These are phyloP conservation scores for Coniochaeta sp. DNA, from an alignment of 2,329 filamentous ascomycete species.

Conservation along the genomic window DNA sequence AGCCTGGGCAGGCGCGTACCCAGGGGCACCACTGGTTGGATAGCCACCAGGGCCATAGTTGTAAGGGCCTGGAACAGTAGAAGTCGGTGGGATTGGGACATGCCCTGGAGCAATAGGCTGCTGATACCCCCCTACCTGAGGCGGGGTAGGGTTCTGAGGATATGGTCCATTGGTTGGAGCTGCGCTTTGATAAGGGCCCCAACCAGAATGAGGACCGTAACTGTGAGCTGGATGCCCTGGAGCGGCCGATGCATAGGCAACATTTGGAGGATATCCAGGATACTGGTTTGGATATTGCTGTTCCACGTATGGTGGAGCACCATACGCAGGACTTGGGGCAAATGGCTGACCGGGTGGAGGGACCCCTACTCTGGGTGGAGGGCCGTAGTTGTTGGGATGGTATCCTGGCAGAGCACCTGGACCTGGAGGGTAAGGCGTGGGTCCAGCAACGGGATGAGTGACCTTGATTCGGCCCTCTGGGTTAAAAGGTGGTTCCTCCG, in stretches of 20 bases:
- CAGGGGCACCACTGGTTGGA: slow-evolving; percentile 13
- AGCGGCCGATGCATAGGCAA: neutral
- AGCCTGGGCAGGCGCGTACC: slow-evolving; percentile 22
- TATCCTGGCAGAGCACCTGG: slow-evolving; percentile 3
- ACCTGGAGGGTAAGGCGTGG: slow-evolving; percentile 3
- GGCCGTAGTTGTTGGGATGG: slow-evolving; percentile 10
- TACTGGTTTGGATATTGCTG: slow-evolving; percentile 11
- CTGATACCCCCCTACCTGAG: slow-evolving; percentile 2
- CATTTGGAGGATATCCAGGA: neutral
- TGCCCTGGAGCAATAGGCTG: neutral
- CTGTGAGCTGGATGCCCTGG: slow-evolving; percentile 6
- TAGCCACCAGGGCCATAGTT: slow-evolving; percentile 13
- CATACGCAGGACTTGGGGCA: slow-evolving; percentile 22
- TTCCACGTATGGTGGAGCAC: slow-evolving; percentile 22
- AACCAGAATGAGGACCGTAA: slow-evolving; percentile 3
- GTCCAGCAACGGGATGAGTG: slow-evolving; percentile 7
- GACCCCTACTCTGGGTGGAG: slow-evolving; percentile 6
- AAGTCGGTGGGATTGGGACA: slow-evolving; percentile 4
- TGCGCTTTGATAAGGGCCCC: slow-evolving; percentile 5
- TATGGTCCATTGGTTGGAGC: slow-evolving; percentile 14
- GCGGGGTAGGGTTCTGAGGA: slow-evolving; percentile 10
- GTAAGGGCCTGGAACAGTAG: slow-evolving; percentile 11
- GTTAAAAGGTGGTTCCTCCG: slow-evolving; percentile 64
- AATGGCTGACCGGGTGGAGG: slow-evolving; percentile 14
- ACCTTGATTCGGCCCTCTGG: slow-evolving; percentile 42